Percentiles rank a stretch among this genome's conserved stretches.
phyloP scores from a whole-genome alignment of 2,329 filamentous ascomycete genomes.

The Neonectria faginata region DNA sequence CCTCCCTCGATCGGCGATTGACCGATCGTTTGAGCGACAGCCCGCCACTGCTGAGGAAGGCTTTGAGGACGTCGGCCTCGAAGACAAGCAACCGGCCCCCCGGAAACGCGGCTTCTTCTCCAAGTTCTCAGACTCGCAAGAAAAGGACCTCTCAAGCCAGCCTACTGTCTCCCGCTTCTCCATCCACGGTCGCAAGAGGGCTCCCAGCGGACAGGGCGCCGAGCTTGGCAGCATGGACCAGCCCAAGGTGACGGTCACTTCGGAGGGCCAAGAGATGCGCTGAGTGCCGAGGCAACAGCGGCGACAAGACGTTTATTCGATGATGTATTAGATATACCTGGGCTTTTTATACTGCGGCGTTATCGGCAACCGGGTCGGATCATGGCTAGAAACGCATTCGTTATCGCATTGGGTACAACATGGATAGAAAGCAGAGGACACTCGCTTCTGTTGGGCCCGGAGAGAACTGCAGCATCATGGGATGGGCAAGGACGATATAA shows the following conservation, averaged over 20 bases:
- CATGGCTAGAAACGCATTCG: conserved; percentile 45
- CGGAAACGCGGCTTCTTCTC: conserved; percentile 80
- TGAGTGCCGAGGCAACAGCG: conserved; percentile 25
- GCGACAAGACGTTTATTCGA: conserved; percentile 32
- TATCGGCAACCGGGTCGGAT: conserved; percentile 38
- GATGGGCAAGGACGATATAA: conserved; percentile 9
- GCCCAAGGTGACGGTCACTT: conserved; percentile 44
- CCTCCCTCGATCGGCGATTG: conserved; percentile 70
- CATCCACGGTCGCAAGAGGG: conserved; percentile 78
- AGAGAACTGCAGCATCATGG: conserved; percentile 19
- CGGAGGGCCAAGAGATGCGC: conserved; percentile 45
- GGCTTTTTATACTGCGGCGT: conserved; percentile 42
- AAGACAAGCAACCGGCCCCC: conserved; percentile 69
- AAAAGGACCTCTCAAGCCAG: conserved; percentile 51
- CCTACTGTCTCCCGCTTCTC: conserved; percentile 69
- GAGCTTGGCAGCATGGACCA: conserved; percentile 75
- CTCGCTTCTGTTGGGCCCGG: conserved; percentile 30
- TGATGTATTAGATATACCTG: conserved; percentile 46
- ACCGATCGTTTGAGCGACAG: conserved; percentile 68
- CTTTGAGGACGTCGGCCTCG: conserved; percentile 93
- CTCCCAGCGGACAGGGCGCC: conserved; percentile 72
- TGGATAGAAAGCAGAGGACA: conserved; percentile 28
- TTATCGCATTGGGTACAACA: conserved; percentile 35
- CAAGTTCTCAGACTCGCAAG: conserved; percentile 73
- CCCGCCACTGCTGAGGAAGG: conserved; percentile 78